Percentiles rank a stretch among this genome's conserved stretches.
These are phyloP conservation scores for Trapa bicornis DNA, from an alignment of 345 rosid species.

Conservation along the genomic window DNA sequence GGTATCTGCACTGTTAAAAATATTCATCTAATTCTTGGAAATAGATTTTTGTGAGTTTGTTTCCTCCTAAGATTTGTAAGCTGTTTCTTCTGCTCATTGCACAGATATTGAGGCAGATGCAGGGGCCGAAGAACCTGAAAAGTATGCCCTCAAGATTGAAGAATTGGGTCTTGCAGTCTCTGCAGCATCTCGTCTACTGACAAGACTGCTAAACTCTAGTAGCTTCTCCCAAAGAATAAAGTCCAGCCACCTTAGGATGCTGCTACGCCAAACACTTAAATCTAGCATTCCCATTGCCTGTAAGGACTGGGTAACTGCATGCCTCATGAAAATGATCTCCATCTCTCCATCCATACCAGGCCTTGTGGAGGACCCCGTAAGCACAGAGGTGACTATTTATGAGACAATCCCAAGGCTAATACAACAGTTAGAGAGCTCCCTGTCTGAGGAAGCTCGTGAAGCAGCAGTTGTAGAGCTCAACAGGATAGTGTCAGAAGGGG, in stretches of 20 bases:
- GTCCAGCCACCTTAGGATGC: constrained; percentile 18
- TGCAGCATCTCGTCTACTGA: constrained; percentile 59
- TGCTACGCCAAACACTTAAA: constrained; percentile 38
- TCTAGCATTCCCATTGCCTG: constrained; percentile 37
- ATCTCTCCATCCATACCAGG: constrained; percentile 19
- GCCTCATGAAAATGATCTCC: constrained; percentile 53
- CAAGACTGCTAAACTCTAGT: constrained; percentile 56
- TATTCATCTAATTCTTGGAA: neutral
- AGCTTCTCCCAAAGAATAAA: constrained; percentile 32
- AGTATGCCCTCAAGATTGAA: constrained; percentile 49
- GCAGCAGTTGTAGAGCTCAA: constrained; percentile 70
- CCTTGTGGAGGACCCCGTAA: constrained; percentile 33
- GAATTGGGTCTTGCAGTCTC: constrained; percentile 60
- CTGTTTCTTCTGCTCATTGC: constrained; percentile 3
- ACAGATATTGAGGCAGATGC: constrained; percentile 41
- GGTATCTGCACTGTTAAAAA: neutral
- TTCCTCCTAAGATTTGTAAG: neutral
- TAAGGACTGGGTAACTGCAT: constrained; percentile 76
- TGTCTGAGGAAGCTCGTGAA: constrained; percentile 46
- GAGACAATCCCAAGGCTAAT: constrained; percentile 69
- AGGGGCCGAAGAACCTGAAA: constrained; percentile 42
- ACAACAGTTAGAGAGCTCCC: constrained; percentile 45
- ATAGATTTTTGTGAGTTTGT: neutral
- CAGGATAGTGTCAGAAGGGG: constrained; percentile 57
- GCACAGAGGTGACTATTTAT: constrained; percentile 54